Evolutionary conservation across 805 yeast genomes (phyloP), one percentile per base, ranked within the genome.

Genomic region (Candida ulmi): DNA sequence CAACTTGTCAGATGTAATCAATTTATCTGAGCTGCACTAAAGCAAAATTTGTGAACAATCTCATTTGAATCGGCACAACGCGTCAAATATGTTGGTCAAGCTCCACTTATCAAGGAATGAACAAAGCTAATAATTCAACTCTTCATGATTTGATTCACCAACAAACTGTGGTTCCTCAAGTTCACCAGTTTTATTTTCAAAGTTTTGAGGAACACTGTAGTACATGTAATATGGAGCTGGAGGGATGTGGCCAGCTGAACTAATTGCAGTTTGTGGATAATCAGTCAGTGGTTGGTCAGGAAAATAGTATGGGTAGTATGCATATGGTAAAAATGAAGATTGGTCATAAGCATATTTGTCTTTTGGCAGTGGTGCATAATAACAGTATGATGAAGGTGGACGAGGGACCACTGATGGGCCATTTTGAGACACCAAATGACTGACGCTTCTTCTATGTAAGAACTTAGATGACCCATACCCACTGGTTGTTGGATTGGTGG

Each of bases 221-320:
- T 57, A 57, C 60, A 52, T 55, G 39, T 55, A 58, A 33, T 51
- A 54, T 30, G 61, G 61, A 11, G 58, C 54, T n/a, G 55, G 58
- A 19, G 49, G 47, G 7, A 43, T n/a, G 13, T 39, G 44, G 8
- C 34, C 47, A 6, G 41, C 30, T 11, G 53, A 38, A 17, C 36
- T 43, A 16, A 39, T 42, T 24, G 45, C 29, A 16, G 47, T 6
- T 41, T 35, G 39, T n/a, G 50, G 35, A 28, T 43, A 50, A 15
- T 52, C 57, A 29, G 44, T 43, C 44, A 47, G 38, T 5, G 51
- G 32, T 7, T 46, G 37, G 3, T 52, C 54, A 16, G 52, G 49
- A 40, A 50, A 49, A 35, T 41, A 52, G 35, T 47, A 52, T 35
- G 58, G 57, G 25, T 47, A 48, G 11, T 51, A 41, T 17, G 47